Base-by-base conservation (phyloP, 2,329 filamentous ascomycete species). In the Juglanconis juglandina region DNA sequence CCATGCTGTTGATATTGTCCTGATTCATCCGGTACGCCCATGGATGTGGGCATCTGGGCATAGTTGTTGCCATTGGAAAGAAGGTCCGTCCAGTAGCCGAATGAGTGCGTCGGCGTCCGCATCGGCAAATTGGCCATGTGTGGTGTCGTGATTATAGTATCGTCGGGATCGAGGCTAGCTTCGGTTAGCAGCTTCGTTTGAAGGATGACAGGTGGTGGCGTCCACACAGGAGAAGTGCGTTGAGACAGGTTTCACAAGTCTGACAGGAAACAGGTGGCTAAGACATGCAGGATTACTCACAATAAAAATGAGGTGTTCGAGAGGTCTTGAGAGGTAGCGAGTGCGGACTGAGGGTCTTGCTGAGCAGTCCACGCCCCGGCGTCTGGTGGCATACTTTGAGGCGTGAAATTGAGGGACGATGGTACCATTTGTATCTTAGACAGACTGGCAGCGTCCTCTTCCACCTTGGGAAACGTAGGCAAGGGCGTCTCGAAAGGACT, bases 231-330 rank as follows among this genome's bases (percentile, higher is more conserved):
- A 44, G 46, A 51, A 10, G 53, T 42, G 48, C 48, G 58, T 49
- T 60, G 58, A 56, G 41, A 60, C 58, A 60, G 52, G 58, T 60
- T 53, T 50, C 53, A 57, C 39, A 35, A 33, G 32, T n/a, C 34
- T 30, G 24, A 24, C 14, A 32, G 17, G 41, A 39, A 35, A 30
- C 35, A 50, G 2, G 13, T 34, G 13, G 14, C 10, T 11, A 54
- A 30, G 14, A 33, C 9, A 34, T 9, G n/a, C 33, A 9, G 32
- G 34, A 34, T 46, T 17, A 54, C 61, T 39, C 53, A 63, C 61
- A 63, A 63, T 61, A 63, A 51, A 41, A 63, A 63, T 33, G 61
- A 63, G 10, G 61, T 63, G 46, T 63, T 63, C 8, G 61, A 63
- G 33, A 63, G 61, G 33, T 63, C 61, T 51, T 63, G 61, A 8